A percentile compares a stretch with the other conserved stretches of the same genome.
phyloP scores from a whole-genome alignment of 176 grass and related monocot genomes.

The Phoenix roebelenii region DNA sequence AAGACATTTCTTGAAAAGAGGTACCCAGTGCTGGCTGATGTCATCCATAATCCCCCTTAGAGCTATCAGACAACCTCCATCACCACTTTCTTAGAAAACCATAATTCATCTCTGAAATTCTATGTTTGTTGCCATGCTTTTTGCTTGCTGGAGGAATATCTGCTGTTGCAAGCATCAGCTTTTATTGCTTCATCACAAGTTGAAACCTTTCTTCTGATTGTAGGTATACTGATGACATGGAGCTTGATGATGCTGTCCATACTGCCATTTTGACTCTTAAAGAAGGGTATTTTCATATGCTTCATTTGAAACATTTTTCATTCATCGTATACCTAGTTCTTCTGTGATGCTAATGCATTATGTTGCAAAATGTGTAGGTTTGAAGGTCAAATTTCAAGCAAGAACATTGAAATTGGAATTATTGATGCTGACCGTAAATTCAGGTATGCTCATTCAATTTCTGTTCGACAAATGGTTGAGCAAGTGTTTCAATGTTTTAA shows the following conservation, averaged over 20 bases:
- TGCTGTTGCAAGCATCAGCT: neutral
- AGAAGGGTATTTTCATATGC: slow-evolving; percentile 64
- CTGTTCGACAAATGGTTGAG: neutral
- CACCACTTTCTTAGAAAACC: too few species aligned
- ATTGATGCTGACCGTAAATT: slow-evolving; percentile 78
- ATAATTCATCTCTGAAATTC: neutral
- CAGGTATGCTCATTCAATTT: slow-evolving; percentile 34
- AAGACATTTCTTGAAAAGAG: slow-evolving; percentile 98
- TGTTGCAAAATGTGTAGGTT: slow-evolving; percentile 44
- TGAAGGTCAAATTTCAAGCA: slow-evolving; percentile 90
- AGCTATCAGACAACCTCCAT: too few species aligned
- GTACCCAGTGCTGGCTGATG: slow-evolving; percentile 18
- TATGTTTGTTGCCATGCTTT: neutral
- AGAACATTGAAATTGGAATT: slow-evolving; percentile 98
- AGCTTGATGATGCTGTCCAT: slow-evolving; percentile 98
- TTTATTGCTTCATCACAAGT: neutral
- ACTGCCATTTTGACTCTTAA: slow-evolving; percentile 95
- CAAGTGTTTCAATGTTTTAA: slow-evolving; percentile 15
- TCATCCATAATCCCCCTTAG: too few species aligned
- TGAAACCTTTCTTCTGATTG: slow-evolving; percentile 6
- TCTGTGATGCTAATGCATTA: neutral
- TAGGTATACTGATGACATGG: slow-evolving; percentile 96
- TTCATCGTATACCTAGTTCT: too few species aligned
- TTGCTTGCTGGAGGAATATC: neutral
- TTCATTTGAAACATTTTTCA: too few species aligned